phyloP scores from a whole-genome alignment of 2,329 filamentous ascomycete species.

The Diplodia mutila region DNA sequence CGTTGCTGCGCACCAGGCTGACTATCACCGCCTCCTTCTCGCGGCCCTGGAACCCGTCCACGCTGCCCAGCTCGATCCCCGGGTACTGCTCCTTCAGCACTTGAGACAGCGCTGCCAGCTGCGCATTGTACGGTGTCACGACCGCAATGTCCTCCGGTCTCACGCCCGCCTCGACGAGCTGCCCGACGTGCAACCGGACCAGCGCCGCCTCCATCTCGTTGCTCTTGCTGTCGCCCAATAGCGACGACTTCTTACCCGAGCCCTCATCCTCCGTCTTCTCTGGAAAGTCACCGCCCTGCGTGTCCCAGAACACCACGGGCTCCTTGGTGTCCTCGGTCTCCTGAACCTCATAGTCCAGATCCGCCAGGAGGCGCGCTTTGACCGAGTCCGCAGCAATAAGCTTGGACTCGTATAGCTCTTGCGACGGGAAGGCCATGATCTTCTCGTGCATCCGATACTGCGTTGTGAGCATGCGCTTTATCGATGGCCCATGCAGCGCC shows the following conservation, averaged over 20 bases:
- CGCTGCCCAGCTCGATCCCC: slow-evolving; percentile 90
- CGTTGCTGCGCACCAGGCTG: slow-evolving; percentile 90
- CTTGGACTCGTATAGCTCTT: slow-evolving; percentile 81
- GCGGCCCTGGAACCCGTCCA: slow-evolving; percentile 95
- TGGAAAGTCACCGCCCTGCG: slow-evolving; percentile 89
- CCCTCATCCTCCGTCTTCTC: slow-evolving; percentile 79
- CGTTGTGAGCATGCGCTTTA: slow-evolving; percentile 94
- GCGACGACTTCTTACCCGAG: slow-evolving; percentile 51
- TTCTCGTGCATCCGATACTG: slow-evolving; percentile 98
- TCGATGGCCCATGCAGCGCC: slow-evolving; percentile 73
- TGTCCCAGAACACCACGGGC: slow-evolving; percentile 92
- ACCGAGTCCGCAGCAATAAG: slow-evolving; percentile 82
- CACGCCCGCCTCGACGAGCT: slow-evolving; percentile 78
- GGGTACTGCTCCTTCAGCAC: slow-evolving; percentile 80
- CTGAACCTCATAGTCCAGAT: slow-evolving; percentile 75
- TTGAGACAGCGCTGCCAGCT: slow-evolving; percentile 76
- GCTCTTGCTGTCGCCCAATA: slow-evolving; percentile 77
- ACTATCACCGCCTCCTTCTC: slow-evolving; percentile 96
- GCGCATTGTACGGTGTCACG: slow-evolving; percentile 95
- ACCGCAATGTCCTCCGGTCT: slow-evolving; percentile 85
- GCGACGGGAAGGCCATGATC: slow-evolving; percentile 94
- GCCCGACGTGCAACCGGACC: slow-evolving; percentile 75
- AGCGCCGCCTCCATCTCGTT: slow-evolving; percentile 89
- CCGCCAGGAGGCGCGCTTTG: slow-evolving; percentile 72
- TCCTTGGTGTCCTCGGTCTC: slow-evolving; percentile 86